These are phyloP conservation scores for Neopestalotiopsis clavispora DNA, from an alignment of 2,329 filamentous ascomycete species.

Conservation along the genomic window DNA sequence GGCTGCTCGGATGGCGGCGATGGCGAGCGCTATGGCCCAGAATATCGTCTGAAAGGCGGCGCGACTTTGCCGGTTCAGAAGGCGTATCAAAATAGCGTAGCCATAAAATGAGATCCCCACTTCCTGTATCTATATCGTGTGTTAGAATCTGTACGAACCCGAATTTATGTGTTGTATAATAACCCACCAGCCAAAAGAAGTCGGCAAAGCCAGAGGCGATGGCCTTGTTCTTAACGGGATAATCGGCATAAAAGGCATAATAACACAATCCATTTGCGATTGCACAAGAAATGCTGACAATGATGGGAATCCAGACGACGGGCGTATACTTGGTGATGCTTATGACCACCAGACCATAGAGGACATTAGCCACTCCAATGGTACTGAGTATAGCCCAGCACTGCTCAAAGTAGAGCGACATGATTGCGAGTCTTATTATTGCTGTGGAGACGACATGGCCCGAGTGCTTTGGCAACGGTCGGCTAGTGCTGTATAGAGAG, in stretches of 20 bases:
- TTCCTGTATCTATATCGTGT: conserved; percentile 43
- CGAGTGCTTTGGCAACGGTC: background rate
- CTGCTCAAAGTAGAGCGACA: conserved; percentile 43
- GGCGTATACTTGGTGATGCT: conserved; percentile 45
- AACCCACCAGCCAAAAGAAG: conserved; percentile 43
- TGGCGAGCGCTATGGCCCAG: conserved; percentile 60
- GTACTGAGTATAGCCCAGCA: conserved; percentile 51
- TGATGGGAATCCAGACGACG: conserved; percentile 44
- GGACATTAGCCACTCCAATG: conserved; percentile 44
- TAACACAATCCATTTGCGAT: conserved; percentile 49
- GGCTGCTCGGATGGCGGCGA: conserved; percentile 51
- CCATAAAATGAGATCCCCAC: conserved; percentile 52
- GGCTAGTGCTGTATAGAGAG: background rate
- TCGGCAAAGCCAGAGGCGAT: conserved; percentile 45
- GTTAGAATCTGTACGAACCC: background rate
- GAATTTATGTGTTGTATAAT: background rate
- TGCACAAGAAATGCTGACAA: conserved; percentile 42
- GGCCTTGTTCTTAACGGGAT: conserved; percentile 30
- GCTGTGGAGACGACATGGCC: background rate
- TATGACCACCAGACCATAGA: conserved; percentile 43
- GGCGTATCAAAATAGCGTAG: conserved; percentile 56
- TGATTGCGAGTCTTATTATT: background rate
- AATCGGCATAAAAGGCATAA: conserved; percentile 44
- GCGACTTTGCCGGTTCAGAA: conserved; percentile 48
- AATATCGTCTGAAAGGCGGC: conserved; percentile 55